Evolutionary conservation across 78 protist genomes (phyloP).

Genomic region (Reticulomyxa filosa): DNA sequence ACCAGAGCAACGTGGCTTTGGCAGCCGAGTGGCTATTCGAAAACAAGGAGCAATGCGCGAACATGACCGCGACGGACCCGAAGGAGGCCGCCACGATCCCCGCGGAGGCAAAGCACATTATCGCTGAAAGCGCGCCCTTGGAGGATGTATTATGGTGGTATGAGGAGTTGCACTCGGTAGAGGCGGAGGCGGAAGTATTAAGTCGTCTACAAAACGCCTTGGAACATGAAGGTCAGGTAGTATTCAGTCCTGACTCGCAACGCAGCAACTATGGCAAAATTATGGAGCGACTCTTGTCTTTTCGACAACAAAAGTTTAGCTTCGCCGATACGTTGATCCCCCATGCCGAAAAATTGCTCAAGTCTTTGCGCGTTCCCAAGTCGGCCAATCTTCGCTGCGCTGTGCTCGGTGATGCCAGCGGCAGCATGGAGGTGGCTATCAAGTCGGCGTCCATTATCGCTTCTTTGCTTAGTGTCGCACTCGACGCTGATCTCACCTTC

Average conservation of each 20-base stretch:
- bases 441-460: not conserved
- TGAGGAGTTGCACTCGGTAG: not conserved
- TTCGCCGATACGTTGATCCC: not conserved
- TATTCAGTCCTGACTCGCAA: not conserved
- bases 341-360: not conserved
- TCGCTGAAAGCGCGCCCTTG: not conserved
- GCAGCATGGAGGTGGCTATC: conserved; percentile 2
- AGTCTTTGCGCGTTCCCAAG: not conserved
- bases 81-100: too few relatives aligned
- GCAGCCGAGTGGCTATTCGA: too few relatives aligned
- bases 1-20: too few relatives aligned
- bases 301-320: not conserved
- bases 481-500: conserved; percentile 4
- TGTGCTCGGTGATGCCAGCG: not conserved
- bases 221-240: not conserved
- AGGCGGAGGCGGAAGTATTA: not conserved
- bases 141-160: not conserved
- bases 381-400: not conserved
- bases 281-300: not conserved
- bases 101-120: not conserved
- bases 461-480: not conserved
- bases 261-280: not conserved
- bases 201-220: not conserved
- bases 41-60: too few relatives aligned
- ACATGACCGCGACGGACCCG: too few relatives aligned